Evolutionary conservation across 2,329 filamentous ascomycete genomes (phyloP).

Genomic region (Arthrobotrys sphaeroides): DNA sequence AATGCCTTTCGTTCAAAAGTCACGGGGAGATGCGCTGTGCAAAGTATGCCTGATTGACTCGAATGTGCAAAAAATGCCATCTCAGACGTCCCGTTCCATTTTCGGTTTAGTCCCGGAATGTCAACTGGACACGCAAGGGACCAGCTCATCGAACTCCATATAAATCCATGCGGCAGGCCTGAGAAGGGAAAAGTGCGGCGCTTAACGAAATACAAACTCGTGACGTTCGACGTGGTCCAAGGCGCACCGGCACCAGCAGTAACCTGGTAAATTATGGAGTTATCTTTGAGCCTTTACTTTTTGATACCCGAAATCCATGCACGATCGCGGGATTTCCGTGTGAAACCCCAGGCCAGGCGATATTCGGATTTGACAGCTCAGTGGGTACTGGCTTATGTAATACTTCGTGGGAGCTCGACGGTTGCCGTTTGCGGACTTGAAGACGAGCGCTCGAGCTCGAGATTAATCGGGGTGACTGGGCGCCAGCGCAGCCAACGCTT

Average conservation of each 20-base stretch:
- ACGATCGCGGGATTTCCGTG: constrained; percentile 15
- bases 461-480: no score
- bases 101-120: background rate
- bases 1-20: background rate
- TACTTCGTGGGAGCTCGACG: background rate
- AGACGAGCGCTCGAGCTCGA: background rate
- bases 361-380: background rate
- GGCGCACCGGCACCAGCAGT: background rate
- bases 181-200: constrained; percentile 7
- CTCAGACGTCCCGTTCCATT: background rate
- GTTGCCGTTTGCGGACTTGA: background rate
- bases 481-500: no score
- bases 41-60: background rate
- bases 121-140: constrained; percentile 10
- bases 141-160: constrained; percentile 11
- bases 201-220: background rate
- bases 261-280: background rate
- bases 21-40: background rate
- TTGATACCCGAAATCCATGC: background rate
- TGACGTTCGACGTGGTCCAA: constrained; percentile 8
- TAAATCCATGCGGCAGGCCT: constrained; percentile 8
- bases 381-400: background rate
- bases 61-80: background rate
- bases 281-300: no score
- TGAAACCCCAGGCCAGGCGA: constrained; percentile 14